Conservation (phyloP, 2,329 filamentous ascomycete species). For the Fusarium heterosporum region DNA sequence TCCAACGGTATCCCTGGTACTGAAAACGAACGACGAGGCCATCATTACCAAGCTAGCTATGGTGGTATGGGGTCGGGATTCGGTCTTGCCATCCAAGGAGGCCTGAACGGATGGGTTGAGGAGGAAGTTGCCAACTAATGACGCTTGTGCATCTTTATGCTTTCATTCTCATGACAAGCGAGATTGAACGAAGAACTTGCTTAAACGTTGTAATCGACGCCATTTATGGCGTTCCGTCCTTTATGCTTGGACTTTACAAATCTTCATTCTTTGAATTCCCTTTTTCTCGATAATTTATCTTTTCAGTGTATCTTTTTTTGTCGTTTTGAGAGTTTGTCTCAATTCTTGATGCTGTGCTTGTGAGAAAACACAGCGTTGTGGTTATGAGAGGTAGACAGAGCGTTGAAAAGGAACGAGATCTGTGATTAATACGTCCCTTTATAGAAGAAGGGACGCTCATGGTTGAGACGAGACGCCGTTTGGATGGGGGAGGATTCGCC, state of each 20-base stretch:
- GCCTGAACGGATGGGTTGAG: constrained; percentile 75
- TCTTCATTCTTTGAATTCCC: constrained; percentile 47
- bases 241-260: constrained; percentile 44
- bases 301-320: constrained; percentile 50
- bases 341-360: constrained; percentile 36
- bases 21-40: constrained; percentile 69
- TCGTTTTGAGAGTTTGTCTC: constrained; percentile 41
- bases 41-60: constrained; percentile 74
- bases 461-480: constrained; percentile 39
- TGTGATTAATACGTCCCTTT: constrained; percentile 41
- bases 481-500: constrained; percentile 24
- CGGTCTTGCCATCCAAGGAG: constrained; percentile 72
- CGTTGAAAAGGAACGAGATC: constrained; percentile 20
- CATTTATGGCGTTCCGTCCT: constrained; percentile 44
- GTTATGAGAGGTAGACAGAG: constrained; percentile 26
- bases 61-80: constrained; percentile 70
- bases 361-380: too few species aligned
- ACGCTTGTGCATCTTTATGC: constrained; percentile 44
- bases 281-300: constrained; percentile 50
- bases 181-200: constrained; percentile 50
- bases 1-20: constrained; percentile 60
- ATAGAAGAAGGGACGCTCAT: constrained; percentile 33
- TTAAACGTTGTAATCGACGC: constrained; percentile 59
- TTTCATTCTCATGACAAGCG: constrained; percentile 35
- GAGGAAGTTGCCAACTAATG: constrained; percentile 71